Conservation (phyloP, 306 rosid genomes). For the Citrullus colocynthis region DNA sequence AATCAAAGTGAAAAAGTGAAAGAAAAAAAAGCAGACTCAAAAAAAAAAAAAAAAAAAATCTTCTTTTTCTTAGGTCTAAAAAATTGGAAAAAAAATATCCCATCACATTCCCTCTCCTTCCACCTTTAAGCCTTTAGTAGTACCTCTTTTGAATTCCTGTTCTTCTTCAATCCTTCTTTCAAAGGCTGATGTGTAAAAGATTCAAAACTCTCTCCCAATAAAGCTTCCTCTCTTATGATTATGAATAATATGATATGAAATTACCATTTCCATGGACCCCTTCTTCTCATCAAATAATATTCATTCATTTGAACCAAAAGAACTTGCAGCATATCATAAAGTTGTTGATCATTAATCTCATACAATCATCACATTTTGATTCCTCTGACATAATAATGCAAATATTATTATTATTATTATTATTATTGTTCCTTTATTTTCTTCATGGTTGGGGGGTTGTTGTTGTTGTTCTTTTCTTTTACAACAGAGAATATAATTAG, state of each 20-base stretch:
- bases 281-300: constrained; percentile 4
- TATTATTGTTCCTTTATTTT: neutral
- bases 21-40: neutral
- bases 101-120: constrained; percentile 3
- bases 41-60: neutral
- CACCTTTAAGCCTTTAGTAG: constrained; percentile 32
- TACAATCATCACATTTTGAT: constrained; percentile 11
- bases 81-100: neutral
- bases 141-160: constrained; percentile 61
- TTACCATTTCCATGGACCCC: constrained; percentile 4
- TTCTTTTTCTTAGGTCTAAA: constrained; percentile 8
- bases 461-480: neutral
- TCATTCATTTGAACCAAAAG: constrained; percentile 1
- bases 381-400: constrained; percentile 10
- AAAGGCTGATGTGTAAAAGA: constrained; percentile 39
- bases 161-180: constrained; percentile 48
- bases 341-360: neutral
- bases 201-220: neutral
- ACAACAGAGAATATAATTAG: neutral
- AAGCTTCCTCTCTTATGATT: neutral
- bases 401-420: neutral
- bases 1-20: constrained; percentile 9
- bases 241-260: neutral
- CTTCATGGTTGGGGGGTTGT: too few species aligned
- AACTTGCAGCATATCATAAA: constrained; percentile 5